Evolutionary conservation across 2,329 filamentous ascomycete genomes (phyloP), one percentile per base, ranked within the genome.

Genomic region (Colletotrichum sidae): DNA sequence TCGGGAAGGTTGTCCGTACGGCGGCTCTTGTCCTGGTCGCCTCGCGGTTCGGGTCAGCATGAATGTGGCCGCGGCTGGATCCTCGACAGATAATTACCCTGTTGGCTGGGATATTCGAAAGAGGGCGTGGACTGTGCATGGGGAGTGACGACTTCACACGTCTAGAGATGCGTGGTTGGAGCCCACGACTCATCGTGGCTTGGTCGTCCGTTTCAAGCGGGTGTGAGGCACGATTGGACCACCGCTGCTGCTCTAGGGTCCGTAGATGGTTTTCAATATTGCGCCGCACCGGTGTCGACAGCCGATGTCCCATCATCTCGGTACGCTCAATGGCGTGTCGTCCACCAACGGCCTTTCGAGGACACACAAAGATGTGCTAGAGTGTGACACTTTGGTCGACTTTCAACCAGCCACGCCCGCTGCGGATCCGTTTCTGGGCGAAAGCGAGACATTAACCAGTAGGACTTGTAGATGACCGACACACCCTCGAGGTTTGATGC

Each of bases 61-160:
- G 35, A 35, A 44, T 50, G 47, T 65, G 58, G 8, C 60, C 34
- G 53, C 13, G 25, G 25, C 37, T 53, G 37, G 52, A 7, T 25
- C 51, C 13, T 25, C n/a, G 62, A 67, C 25, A 25, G 25, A 25
- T 4, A 67, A 54, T 55, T 54, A 65, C 54, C 60, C 64, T 55
- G 60, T 65, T 67, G 64, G 64, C 64, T 60, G 45, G 54, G 9
- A 55, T 42, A 51, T 42, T 38, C 17, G 35, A 53, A 47, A 60
- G 47, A 5, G 46, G 42, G 25, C 60, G 60, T 55, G 17, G 44
- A 13, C 41, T 42, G 15, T 53, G 60, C 47, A 64, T 42, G 46
- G 47, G 50, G 41, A 37, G 13, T 51, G n/a, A 17, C 6, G 17
- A 7, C 44, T 54, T 12, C 41, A 41, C 13, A 33, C 8, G 39